These are phyloP conservation scores for Talaromyces piceae DNA, from an alignment of 2,329 filamentous ascomycete species.

Conservation along the genomic window DNA sequence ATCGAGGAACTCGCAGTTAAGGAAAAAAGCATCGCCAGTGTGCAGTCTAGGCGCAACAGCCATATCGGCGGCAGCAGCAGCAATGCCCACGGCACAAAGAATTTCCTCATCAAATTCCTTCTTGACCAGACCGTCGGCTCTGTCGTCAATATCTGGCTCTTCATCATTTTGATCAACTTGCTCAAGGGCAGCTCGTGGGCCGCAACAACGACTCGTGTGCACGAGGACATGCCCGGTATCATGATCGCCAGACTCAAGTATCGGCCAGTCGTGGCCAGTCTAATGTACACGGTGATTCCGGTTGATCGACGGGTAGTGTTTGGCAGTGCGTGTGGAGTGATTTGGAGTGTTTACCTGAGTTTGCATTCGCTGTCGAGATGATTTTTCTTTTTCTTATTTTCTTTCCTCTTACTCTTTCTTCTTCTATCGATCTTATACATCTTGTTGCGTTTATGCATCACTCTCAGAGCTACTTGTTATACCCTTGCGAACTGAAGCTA, in stretches of 20 bases:
- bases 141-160: constrained; percentile 50
- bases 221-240: constrained; percentile 30
- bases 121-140: constrained; percentile 53
- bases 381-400: background rate
- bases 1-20: constrained; percentile 17
- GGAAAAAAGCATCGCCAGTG: constrained; percentile 6
- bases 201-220: constrained; percentile 2
- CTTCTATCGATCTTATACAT: too few species aligned
- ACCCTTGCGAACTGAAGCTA: too few species aligned
- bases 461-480: too few species aligned
- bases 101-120: constrained; percentile 47
- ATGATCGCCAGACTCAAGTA: constrained; percentile 63
- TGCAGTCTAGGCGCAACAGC: constrained; percentile 8
- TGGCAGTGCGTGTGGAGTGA: constrained; percentile 63
- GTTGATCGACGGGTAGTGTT: constrained; percentile 63
- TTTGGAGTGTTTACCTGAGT: constrained; percentile 70
- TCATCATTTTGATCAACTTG: constrained; percentile 48
- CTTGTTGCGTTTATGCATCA: background rate
- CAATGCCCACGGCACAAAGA: constrained; percentile 30
- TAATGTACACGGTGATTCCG: constrained; percentile 67
- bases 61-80: background rate
- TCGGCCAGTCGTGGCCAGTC: constrained; percentile 62
- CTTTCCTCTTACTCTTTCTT: constrained; percentile 1
- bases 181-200: constrained; percentile 23
- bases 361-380: constrained; percentile 37